Evolutionary conservation across 2,329 filamentous ascomycete genomes (phyloP).

Genomic region (Cladophialophora yegresii): DNA sequence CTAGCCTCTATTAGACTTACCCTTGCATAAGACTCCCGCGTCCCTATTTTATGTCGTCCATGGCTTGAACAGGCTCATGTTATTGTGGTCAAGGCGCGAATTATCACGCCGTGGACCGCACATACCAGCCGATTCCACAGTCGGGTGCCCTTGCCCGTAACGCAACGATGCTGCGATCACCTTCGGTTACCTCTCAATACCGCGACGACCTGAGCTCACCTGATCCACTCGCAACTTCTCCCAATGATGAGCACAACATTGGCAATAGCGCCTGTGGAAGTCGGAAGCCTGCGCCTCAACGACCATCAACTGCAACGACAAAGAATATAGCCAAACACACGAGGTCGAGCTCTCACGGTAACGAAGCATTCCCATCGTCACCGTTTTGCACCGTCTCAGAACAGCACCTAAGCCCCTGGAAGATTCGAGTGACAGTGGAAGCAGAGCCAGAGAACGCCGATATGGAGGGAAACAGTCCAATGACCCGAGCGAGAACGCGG

Average conservation of each 20-base stretch:
- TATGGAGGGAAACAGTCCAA: constrained; percentile 37
- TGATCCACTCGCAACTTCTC: constrained; percentile 34
- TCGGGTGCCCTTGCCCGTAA: neutral
- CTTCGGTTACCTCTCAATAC: constrained; percentile 15
- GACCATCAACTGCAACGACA: neutral
- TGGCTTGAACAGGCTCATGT: neutral
- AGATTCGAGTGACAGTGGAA: constrained; percentile 52
- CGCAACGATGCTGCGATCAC: constrained; percentile 23
- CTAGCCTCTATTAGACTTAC: neutral
- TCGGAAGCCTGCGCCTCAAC: constrained; percentile 11
- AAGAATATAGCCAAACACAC: constrained; percentile 7
- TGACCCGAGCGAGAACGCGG: constrained; percentile 34
- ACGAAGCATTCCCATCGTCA: constrained; percentile 15
- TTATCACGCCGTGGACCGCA: neutral
- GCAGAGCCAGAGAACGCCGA: constrained; percentile 49
- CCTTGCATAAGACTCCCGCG: neutral
- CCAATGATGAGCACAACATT: constrained; percentile 17
- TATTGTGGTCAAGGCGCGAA: neutral
- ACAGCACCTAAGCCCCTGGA: constrained; percentile 50
- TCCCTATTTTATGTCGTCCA: neutral
- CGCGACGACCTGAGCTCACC: constrained; percentile 34
- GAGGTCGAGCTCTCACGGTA: constrained; percentile 13
- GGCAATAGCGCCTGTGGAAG: constrained; percentile 9
- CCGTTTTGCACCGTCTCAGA: constrained; percentile 29
- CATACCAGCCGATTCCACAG: constrained; percentile 4